phyloP scores from a whole-genome alignment of 1,139 yeast species.

The Yamadazyma spencermartinsiae region DNA sequence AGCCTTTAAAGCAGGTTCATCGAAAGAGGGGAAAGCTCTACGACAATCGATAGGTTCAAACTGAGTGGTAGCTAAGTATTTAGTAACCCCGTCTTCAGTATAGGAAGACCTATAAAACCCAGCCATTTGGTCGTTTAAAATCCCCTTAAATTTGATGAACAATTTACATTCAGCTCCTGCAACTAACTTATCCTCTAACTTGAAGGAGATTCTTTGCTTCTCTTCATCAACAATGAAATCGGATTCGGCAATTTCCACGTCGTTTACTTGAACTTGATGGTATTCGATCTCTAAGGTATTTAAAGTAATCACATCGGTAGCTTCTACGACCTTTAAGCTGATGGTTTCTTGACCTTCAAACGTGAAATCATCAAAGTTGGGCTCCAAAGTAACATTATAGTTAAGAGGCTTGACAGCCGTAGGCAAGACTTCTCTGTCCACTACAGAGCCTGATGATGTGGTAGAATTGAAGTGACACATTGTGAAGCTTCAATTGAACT shows the following conservation, averaged over 20 bases:
- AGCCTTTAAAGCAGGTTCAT: conserved; percentile 85
- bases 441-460: conserved; percentile 4
- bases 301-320: conserved; percentile 51
- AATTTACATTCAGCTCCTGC: conserved; percentile 46
- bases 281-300: conserved; percentile 68
- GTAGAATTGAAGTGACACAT: conserved; percentile 1
- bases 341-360: conserved; percentile 68
- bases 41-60: conserved; percentile 91
- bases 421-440: conserved; percentile 70
- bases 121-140: conserved; percentile 77
- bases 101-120: conserved; percentile 83
- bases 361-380: conserved; percentile 68
- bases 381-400: conserved; percentile 72
- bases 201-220: conserved; percentile 64
- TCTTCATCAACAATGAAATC: conserved; percentile 44
- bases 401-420: conserved; percentile 70
- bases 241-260: conserved; percentile 29
- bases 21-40: conserved; percentile 88
- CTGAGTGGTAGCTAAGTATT: conserved; percentile 78
- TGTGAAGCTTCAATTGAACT: not conserved
- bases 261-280: conserved; percentile 49
- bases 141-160: conserved; percentile 64
- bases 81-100: conserved; percentile 57
- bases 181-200: conserved; percentile 49
- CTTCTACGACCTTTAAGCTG: conserved; percentile 61